A percentile compares a stretch with the other conserved stretches of the same genome.
phyloP scores from a whole-genome alignment of 2,329 filamentous ascomycete species.

The Neonectria ditissima region DNA sequence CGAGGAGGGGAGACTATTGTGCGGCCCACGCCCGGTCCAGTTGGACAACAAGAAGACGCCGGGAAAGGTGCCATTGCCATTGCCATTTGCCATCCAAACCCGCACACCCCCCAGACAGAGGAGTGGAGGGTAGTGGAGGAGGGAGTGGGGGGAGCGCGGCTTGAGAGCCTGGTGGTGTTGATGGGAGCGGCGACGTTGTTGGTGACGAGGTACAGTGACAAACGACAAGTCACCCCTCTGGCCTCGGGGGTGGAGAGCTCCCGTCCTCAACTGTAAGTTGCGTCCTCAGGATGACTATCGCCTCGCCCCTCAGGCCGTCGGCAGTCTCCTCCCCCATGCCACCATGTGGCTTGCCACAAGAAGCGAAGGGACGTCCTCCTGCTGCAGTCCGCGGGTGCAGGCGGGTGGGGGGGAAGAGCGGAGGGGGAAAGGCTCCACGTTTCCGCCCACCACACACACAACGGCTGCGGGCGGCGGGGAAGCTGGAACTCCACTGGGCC shows the following conservation, averaged over 20 bases:
- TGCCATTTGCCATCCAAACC: conserved; percentile 24
- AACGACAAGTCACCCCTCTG: conserved; percentile 10
- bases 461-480: conserved; percentile 21
- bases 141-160: conserved; percentile 25
- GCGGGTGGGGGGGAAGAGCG: conserved; percentile 3
- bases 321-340: background rate
- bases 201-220: conserved; percentile 31
- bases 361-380: background rate
- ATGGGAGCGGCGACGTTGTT: conserved; percentile 26
- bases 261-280: background rate
- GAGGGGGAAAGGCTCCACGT: conserved; percentile 19
- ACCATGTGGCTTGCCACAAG: conserved; percentile 21
- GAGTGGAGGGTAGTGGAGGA: conserved; percentile 23
- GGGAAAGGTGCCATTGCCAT: conserved; percentile 22
- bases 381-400: conserved; percentile 13
- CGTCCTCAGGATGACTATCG: conserved; percentile 4
- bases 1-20: conserved; percentile 18
- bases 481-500: conserved; percentile 9
- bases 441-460: conserved; percentile 27
- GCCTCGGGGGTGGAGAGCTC: background rate
- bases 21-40: conserved; percentile 28
- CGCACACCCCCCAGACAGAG: conserved; percentile 22
- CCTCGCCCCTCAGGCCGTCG: background rate
- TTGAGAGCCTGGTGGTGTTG: conserved; percentile 25
- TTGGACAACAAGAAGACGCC: conserved; percentile 17